Conservation (phyloP, 108 stramenopile species). For the Skeletonema grethae region DNA sequence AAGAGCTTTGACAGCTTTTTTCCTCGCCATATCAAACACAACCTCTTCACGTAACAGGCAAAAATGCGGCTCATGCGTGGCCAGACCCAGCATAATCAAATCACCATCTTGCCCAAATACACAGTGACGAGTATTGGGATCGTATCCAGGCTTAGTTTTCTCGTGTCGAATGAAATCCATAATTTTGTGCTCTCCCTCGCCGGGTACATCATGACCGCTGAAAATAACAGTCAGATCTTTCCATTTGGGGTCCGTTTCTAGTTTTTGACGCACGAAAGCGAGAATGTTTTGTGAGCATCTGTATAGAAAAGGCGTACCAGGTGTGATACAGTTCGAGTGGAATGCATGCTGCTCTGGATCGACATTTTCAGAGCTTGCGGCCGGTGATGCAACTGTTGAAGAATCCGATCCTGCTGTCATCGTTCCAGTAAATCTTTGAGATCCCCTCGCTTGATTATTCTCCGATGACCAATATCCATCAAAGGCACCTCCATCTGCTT, state of each 20-base stretch:
- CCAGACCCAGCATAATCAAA: slow-evolving; percentile 97
- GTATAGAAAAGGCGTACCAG: slow-evolving; percentile 96
- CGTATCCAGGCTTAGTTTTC: slow-evolving; percentile 66
- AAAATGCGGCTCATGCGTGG: slow-evolving; percentile 97
- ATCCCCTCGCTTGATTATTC: slow-evolving; percentile 9
- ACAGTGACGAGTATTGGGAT: slow-evolving; percentile 95
- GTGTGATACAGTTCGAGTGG: slow-evolving; percentile 99
- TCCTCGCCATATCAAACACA: slow-evolving; percentile 71
- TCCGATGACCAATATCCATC: slow-evolving; percentile 26
- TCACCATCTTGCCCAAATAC: slow-evolving; percentile 99
- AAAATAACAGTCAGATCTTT: slow-evolving; percentile 84
- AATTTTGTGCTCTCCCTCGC: slow-evolving; percentile 99
- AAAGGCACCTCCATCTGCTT: slow-evolving; percentile 46
- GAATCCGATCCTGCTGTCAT: slow-evolving; percentile 32
- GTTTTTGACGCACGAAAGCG: slow-evolving; percentile 70
- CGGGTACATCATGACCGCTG: slow-evolving; percentile 97
- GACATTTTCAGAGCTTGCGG: not conserved
- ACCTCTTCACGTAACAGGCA: slow-evolving; percentile 93
- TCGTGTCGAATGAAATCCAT: slow-evolving; percentile 95
- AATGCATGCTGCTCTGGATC: slow-evolving; percentile 54
- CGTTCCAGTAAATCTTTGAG: slow-evolving; percentile 43
- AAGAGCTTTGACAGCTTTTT: slow-evolving; percentile 43
- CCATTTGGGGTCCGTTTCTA: slow-evolving; percentile 84
- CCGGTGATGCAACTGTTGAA: not conserved
- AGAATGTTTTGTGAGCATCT: slow-evolving; percentile 74